Base-by-base conservation (phyloP, 306 rosid genomes). In the Morella rubra region DNA sequence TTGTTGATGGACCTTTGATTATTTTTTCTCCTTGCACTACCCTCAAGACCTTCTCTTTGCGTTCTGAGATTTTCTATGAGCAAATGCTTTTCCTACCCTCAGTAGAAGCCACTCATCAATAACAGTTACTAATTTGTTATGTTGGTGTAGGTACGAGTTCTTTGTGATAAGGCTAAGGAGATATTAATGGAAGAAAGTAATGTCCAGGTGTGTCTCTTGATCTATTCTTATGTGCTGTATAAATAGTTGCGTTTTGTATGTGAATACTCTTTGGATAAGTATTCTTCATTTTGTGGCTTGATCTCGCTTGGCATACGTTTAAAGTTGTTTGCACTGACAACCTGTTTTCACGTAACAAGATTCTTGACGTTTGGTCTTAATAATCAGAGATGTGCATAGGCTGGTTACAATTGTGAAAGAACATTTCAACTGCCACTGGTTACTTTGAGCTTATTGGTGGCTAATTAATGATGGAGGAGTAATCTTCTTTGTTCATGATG, bases 131-230 rank as follows among this genome's bases (percentile, higher is more conserved):
- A 44, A 54, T 54, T 72, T 56, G 51, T 42, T 76, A 42, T 77
- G 42, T 18, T 44, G 71, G 71, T 18, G 76, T 83, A 95, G 97
- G 97, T 92, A 54, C 88, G 93, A 84, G 87, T 49, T 67, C 80
- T 92, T 83, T 95, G 97, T 73, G 97, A 89, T 20, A 95, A 95
- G 89, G 97, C 97, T 58, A 95, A 95, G 79, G 97, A 95, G 82
- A 92, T 95, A 80, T 84, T 95, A 78, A 95, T 90, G 97, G 96
- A 92, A 40, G 99, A 95, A 81, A 95, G 99, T 85, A 95, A 92
- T 83, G 99, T 95, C n/a, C 96, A 95, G 93, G 97, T 90, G 50
- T 71, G 82, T 76, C 55, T 56, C 32, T 80, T 76, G 68, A 41
- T 44, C 75, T 4, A n/a, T 50, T 64, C 37, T 16, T 2, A 32